These are phyloP conservation scores for Aspergillus sojae DNA, from an alignment of 2,329 filamentous ascomycete genomes.

Conservation along the genomic window DNA sequence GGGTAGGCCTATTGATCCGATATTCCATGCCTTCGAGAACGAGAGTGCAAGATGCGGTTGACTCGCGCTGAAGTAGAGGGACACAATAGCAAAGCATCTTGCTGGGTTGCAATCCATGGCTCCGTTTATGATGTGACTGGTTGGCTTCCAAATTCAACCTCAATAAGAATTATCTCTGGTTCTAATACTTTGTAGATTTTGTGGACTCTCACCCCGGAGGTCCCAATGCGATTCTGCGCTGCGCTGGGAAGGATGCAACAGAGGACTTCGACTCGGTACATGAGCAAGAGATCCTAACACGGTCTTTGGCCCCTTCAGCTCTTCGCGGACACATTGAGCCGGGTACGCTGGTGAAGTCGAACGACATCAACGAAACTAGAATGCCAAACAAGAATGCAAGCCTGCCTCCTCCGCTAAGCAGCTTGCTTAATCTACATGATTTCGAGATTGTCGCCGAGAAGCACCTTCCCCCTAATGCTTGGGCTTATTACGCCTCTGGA, in stretches of 20 bases:
- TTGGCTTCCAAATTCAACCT: not conserved
- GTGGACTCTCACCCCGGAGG: slow-evolving; percentile 38
- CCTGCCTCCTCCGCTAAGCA: slow-evolving; percentile 30
- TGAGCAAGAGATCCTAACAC: slow-evolving; percentile 30
- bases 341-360: slow-evolving; percentile 5
- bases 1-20: no score
- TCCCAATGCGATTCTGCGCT: slow-evolving; percentile 34
- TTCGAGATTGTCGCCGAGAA: slow-evolving; percentile 40
- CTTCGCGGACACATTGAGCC: slow-evolving; percentile 30
- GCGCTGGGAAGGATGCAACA: slow-evolving; percentile 40
- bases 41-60: slow-evolving; percentile 34
- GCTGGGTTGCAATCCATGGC: slow-evolving; percentile 56
- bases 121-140: slow-evolving; percentile 56
- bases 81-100: slow-evolving; percentile 51
- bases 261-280: slow-evolving; percentile 40
- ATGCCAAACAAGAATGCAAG: not conserved
- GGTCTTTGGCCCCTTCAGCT: slow-evolving; percentile 29
- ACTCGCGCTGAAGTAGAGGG: slow-evolving; percentile 54
- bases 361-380: not conserved
- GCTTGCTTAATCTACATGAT: slow-evolving; percentile 41
- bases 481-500: slow-evolving; percentile 52
- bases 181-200: slow-evolving; percentile 29
- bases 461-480: slow-evolving; percentile 33
- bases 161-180: not conserved
- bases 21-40: not conserved